Evolutionary conservation across 2,329 filamentous ascomycete genomes (phyloP).

Genomic region (Alternaria arborescens): DNA sequence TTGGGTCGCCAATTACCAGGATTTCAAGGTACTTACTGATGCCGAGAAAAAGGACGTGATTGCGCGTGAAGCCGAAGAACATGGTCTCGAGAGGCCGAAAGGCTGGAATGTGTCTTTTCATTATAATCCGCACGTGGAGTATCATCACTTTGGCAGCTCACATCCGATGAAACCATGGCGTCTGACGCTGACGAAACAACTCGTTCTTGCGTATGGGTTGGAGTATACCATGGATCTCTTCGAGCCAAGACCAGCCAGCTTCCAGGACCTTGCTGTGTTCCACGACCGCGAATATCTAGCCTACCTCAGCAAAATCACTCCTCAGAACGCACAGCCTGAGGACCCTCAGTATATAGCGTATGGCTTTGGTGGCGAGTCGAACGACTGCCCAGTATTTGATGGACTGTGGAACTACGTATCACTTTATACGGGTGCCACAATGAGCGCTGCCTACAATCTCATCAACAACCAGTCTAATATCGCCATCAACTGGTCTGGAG

Average conservation of each 20-base stretch:
- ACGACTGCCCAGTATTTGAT: slow-evolving; percentile 96
- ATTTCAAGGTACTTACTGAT: slow-evolving; percentile 44
- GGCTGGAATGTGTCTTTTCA: slow-evolving; percentile 95
- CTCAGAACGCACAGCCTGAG: slow-evolving; percentile 55
- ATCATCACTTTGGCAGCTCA: slow-evolving; percentile 94
- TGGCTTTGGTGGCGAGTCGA: slow-evolving; percentile 74
- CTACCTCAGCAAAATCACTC: slow-evolving; percentile 71
- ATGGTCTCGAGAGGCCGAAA: slow-evolving; percentile 79
- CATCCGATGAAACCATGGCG: slow-evolving; percentile 99
- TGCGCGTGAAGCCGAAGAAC: slow-evolving; percentile 61
- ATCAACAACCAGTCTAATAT: slow-evolving; percentile 89
- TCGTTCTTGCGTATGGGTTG: slow-evolving; percentile 94
- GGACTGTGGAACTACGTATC: slow-evolving; percentile 95
- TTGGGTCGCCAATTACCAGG: slow-evolving; percentile 37
- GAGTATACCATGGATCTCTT: slow-evolving; percentile 97
- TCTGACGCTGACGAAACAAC: slow-evolving; percentile 90
- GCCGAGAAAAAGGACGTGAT: slow-evolving; percentile 60
- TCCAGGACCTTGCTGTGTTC: slow-evolving; percentile 86
- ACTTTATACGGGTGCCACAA: slow-evolving; percentile 87
- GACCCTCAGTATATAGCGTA: slow-evolving; percentile 65
- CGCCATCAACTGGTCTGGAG: slow-evolving; percentile 96
- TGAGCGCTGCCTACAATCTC: slow-evolving; percentile 90
- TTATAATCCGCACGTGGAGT: slow-evolving; percentile 92
- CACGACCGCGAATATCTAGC: slow-evolving; percentile 91
- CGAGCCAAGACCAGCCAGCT: slow-evolving; percentile 81